A percentile compares a stretch with the other conserved stretches of the same genome.
These are phyloP conservation scores for Aethionema arabicum DNA, from an alignment of 345 rosid species.

Conservation along the genomic window DNA sequence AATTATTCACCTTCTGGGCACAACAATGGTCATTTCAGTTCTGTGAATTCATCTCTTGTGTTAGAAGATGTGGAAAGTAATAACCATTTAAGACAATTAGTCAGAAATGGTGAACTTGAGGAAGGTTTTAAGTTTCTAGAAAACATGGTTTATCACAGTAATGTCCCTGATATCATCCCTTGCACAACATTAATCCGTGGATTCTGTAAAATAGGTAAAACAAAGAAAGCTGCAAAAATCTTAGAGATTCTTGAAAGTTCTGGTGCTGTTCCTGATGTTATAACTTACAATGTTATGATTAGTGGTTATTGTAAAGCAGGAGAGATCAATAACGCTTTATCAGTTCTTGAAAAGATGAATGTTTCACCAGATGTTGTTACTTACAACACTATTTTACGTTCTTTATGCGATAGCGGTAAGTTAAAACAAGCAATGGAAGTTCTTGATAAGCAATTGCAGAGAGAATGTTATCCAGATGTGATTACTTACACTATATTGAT, in stretches of 20 bases:
- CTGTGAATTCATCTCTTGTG: constrained; percentile 38
- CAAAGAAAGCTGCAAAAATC: constrained; percentile 62
- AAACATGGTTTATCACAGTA: constrained; percentile 73
- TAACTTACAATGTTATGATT: constrained; percentile 78
- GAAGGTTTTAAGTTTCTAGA: constrained; percentile 72
- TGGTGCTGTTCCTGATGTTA: constrained; percentile 73
- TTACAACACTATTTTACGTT: constrained; percentile 71
- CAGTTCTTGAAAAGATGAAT: constrained; percentile 64
- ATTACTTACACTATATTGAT: constrained; percentile 79
- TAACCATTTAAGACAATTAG: constrained; percentile 55
- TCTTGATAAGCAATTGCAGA: constrained; percentile 57
- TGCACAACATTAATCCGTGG: constrained; percentile 82
- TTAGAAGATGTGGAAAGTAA: constrained; percentile 62
- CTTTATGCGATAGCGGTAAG: constrained; percentile 72
- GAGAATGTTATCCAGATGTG: constrained; percentile 72
- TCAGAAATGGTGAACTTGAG: constrained; percentile 60
- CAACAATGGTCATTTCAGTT: constrained; percentile 44
- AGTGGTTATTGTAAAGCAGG: constrained; percentile 83
- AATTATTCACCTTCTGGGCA: constrained; percentile 40
- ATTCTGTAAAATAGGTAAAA: constrained; percentile 68
- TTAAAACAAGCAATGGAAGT: constrained; percentile 79
- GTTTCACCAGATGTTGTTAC: constrained; percentile 86
- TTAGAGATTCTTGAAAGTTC: constrained; percentile 79
- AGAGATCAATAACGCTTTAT: constrained; percentile 67
- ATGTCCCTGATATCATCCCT: constrained; percentile 63